Conservation (phyloP, 352 stramenopile genomes). For the Phytophthora uliginosa region DNA sequence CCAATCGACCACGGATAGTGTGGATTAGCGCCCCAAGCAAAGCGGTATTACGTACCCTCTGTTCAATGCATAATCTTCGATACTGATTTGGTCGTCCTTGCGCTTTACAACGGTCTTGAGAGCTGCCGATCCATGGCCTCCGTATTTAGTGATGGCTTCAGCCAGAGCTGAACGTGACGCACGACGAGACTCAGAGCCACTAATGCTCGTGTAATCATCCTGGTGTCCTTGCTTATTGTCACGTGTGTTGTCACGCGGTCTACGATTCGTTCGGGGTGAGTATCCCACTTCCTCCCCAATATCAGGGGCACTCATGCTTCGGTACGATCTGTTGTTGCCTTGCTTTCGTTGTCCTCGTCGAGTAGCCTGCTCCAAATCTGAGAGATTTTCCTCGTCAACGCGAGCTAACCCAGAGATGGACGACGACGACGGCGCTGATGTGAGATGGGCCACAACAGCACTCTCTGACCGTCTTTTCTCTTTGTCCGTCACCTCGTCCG, state of each 20-base stretch:
- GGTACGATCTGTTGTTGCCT: slow-evolving; percentile 46
- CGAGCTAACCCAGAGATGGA: slow-evolving; percentile 47
- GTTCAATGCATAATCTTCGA: slow-evolving; percentile 61
- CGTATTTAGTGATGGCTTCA: slow-evolving; percentile 43
- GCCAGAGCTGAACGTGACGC: slow-evolving; percentile 37
- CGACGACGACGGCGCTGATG: slow-evolving; percentile 51
- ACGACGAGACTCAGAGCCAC: slow-evolving; percentile 40
- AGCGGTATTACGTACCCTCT: slow-evolving; percentile 45
- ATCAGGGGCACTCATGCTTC: slow-evolving; percentile 86
- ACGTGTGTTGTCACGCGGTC: slow-evolving; percentile 45
- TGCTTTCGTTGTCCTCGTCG: slow-evolving; percentile 36
- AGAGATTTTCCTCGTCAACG: slow-evolving; percentile 66
- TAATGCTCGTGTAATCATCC: slow-evolving; percentile 46
- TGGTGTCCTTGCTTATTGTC: slow-evolving; percentile 40
- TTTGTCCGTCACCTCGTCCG: slow-evolving; percentile 63
- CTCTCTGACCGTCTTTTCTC: slow-evolving; percentile 61
- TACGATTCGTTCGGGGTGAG: slow-evolving; percentile 28
- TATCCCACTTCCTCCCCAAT: slow-evolving; percentile 69
- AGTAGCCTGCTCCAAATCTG: slow-evolving; percentile 37
- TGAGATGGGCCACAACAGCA: slow-evolving; percentile 54
- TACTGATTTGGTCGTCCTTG: slow-evolving; percentile 68
- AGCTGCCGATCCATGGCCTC: slow-evolving; percentile 31
- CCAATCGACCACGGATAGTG: not conserved
- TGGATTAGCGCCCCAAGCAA: not conserved
- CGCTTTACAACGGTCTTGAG: slow-evolving; percentile 56